Conservation (phyloP, 495 filamentous ascomycete genomes). For the Cairneyella variabilis region DNA sequence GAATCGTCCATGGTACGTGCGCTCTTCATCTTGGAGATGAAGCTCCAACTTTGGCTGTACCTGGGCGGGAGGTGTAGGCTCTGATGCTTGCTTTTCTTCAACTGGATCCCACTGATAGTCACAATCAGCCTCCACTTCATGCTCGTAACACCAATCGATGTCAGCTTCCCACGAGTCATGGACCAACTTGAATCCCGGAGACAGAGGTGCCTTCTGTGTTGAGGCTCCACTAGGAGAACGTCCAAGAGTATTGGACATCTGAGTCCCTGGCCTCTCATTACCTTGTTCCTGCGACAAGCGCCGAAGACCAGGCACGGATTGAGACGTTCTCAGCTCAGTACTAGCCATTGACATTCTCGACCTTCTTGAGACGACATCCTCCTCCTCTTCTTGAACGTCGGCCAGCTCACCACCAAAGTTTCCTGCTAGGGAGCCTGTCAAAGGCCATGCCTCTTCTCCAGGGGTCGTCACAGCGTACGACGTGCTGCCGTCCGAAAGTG, state of each 20-base stretch:
- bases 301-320: conserved; percentile 23
- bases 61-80: conserved; percentile 21
- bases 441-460: conserved; percentile 25
- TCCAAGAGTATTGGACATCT: conserved; percentile 6
- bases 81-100: conserved; percentile 23
- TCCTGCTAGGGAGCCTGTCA: conserved; percentile 14
- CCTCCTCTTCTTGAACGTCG: conserved; percentile 75
- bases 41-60: conserved; percentile 14
- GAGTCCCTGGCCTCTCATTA: neutral
- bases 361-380: conserved; percentile 28
- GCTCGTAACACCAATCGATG: conserved; percentile 92
- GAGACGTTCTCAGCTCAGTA: conserved; percentile 19
- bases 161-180: conserved; percentile 81
- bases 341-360: conserved; percentile 17
- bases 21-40: conserved; percentile 22
- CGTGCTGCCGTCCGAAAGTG: neutral
- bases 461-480: conserved; percentile 25
- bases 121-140: conserved; percentile 84
- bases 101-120: conserved; percentile 77
- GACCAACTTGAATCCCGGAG: conserved; percentile 6
- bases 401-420: conserved; percentile 20
- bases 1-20: conserved; percentile 24
- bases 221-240: neutral
- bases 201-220: neutral
- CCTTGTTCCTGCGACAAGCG: conserved; percentile 12